Percentiles rank a stretch among this genome's conserved stretches.
Evolutionary conservation across 2,329 filamentous ascomycete genomes (phyloP).

Genomic region (Exophiala aquamarina): DNA sequence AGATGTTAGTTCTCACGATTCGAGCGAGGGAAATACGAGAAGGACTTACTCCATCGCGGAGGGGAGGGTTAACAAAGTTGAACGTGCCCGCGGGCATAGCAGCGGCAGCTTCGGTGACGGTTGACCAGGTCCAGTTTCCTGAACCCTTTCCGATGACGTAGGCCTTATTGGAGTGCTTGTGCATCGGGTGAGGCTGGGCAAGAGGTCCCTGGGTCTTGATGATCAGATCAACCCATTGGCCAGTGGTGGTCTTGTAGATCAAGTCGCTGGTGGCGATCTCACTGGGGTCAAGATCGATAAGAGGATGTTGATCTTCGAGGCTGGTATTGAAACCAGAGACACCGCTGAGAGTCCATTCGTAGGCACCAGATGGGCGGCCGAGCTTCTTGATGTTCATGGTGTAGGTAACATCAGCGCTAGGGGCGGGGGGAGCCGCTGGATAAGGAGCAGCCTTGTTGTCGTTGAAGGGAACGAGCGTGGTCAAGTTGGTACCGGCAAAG

Average conservation of each 20-base stretch:
- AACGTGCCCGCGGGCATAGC: constrained; percentile 48
- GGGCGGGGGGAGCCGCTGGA: constrained; percentile 46
- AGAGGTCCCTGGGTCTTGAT: constrained; percentile 44
- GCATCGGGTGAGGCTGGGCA: constrained; percentile 61
- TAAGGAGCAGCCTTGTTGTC: constrained; percentile 48
- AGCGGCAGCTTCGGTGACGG: constrained; percentile 54
- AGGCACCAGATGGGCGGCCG: constrained; percentile 39
- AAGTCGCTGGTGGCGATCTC: constrained; percentile 43
- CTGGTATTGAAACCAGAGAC: constrained; percentile 39
- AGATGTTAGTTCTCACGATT: constrained; percentile 2
- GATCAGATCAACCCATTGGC: constrained; percentile 58
- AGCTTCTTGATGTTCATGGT: constrained; percentile 35
- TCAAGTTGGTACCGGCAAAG: constrained; percentile 47
- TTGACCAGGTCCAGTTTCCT: constrained; percentile 53
- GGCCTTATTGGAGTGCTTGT: constrained; percentile 65
- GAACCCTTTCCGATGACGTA: constrained; percentile 56
- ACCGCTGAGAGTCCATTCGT: constrained; percentile 56
- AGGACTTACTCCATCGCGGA: constrained; percentile 46
- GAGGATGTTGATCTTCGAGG: constrained; percentile 42
- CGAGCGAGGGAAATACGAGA: too few relatives aligned
- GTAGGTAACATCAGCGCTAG: constrained; percentile 48
- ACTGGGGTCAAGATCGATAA: constrained; percentile 47
- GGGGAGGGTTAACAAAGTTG: constrained; percentile 58
- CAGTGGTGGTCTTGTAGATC: constrained; percentile 50
- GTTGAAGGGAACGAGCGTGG: constrained; percentile 46